Evolutionary conservation across 2,329 filamentous ascomycete genomes (phyloP), one percentile per base, ranked within the genome.

Genomic region (Calycina marina): DNA sequence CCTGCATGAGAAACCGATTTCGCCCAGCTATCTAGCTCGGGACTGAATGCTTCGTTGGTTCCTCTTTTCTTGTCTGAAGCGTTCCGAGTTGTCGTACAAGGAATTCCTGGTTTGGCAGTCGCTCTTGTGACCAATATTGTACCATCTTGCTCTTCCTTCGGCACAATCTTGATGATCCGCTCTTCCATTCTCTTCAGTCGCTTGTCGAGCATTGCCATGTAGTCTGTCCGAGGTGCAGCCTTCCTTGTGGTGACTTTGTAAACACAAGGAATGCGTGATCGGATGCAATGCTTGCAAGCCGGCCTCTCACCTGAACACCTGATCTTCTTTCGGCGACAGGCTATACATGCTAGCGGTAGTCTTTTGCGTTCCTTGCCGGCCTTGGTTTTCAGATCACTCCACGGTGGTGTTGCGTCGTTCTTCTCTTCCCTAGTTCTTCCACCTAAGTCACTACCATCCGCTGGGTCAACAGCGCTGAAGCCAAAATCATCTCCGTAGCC

Each of bases 121-220:
- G 86, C 86, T 36, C 90, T 69, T 4, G 77, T 77, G 22, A 93
- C 77, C 5, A 67, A 63, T 6, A 68, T 53, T 6, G 57, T 65
- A 15, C 72, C 62, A 25, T 79, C 75, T 40, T 82, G 69, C 41
- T 92, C 85, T 25, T 83, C 71, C 51, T 88, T 93, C 0, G 90
- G 88, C 16, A 96, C 79, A 37, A 88, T 78, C 55, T 93, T 93
- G 59, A 96, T 92, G 40, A 96, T 90, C 35, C 88, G 77, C 49
- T 96, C 88, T 56, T 98, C 90, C 90, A 96, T 96, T 36, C 88
- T 69, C 62, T 93, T 94, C 44, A 96, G 57, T 32, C 90, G 72
- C 58, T 93, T 94, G 58, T 96, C 90, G 47, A 96, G 61, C 85
- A 96, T 96, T 25, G 86, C 85, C 90, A 96, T 96, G 56, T 96